Base-by-base conservation (phyloP, 2,329 filamentous ascomycete genomes). In the Plenodomus lindquistii region DNA sequence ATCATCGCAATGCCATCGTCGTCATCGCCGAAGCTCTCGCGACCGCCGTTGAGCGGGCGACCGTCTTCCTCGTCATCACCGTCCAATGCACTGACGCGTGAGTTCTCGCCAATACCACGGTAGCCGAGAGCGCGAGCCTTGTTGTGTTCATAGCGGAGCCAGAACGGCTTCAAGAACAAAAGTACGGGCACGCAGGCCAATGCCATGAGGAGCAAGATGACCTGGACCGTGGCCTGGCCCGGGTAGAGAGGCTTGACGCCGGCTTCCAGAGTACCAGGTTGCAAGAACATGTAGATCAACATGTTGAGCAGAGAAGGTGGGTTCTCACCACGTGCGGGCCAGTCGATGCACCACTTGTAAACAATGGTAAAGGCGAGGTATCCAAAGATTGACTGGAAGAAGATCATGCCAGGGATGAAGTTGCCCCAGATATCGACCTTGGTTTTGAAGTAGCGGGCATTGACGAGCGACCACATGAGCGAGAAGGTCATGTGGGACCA, bases 401-500 rank as follows among this genome's bases (percentile, higher is more conserved):
- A 99, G 66, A 99, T 91, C 93, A 99, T 96, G 43, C 94, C 93
- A 6, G 94, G 94, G 40, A 99, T 77, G 68, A 99, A 99, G 76
- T 97, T 97, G 59, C 91, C 94, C 85, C 89, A 96, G 62, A 99
- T 92, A 66, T 99, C 95, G 60, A 97, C 90, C 39, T 89, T 89
- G 56, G 87, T 89, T 79, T 92, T 93, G 81, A 97, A 99, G 75
- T 97, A 91, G 48, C 87, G 86, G 41, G 91, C 93, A 70, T 99
- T 99, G 80, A 96, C 84, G 67, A 89, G 94, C 19, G 94, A 87
- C 69, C 96, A 87, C 78, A 89, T 92, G 38, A 99, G 84, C 16
- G 94, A 97, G 77, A 96, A 99, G 2, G 94, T 99, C 94, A 99
- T 99, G 78, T 97, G 92, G 50, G 85, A 85, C 94, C 95, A 99